Base-by-base conservation (phyloP, 805 yeast species). In the Kockiozyma suomiensis region DNA sequence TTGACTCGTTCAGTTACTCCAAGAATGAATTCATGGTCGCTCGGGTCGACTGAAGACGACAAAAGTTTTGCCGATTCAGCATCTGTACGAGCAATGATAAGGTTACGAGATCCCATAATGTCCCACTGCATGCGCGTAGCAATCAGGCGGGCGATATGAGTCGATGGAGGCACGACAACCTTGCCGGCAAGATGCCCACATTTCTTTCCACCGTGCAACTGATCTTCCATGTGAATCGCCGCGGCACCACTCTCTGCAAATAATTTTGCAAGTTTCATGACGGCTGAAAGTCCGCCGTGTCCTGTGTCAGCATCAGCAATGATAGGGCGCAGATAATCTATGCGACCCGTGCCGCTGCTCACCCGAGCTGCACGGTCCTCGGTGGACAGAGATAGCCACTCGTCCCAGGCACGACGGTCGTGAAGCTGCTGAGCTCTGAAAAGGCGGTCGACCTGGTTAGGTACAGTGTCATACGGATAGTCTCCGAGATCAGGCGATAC, bases 251-350 rank as follows among this genome's bases (percentile, higher is more conserved):
- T 76, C 69, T 84, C 87, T n/a, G 85, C 87, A 74, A 84, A 84
- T 52, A 83, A 69, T 68, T 85, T 84, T 25, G 87, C 85, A 56
- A 83, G 72, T 68, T 84, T 84, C 88, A 84, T 84, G 2, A 84
- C 85, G 0, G 86, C 78, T 2, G 84, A 81, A 13, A 79, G 72
- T 12, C 87, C 86, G 19, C 88, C 88, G 69, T 83, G 86, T 2
- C 88, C 88, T 66, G 85, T 84, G 64, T 84, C 88, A 2, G 81
- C 88, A 69, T 84, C 88, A 2, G 88, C 88, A 63, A 84, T 80
- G 54, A 84, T 83, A 15, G 88, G 88, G 58, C 82, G 76, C 67
- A 84, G 66, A 66, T 84, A 84, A 66, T 84, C 85, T n/a, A 75
- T 68, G 43, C 74, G 68, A 46, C 69, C 68, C 49, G 66, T 52